Base-by-base conservation (phyloP, 2,329 filamentous ascomycete genomes). In the Mollisiaceae sp. region DNA sequence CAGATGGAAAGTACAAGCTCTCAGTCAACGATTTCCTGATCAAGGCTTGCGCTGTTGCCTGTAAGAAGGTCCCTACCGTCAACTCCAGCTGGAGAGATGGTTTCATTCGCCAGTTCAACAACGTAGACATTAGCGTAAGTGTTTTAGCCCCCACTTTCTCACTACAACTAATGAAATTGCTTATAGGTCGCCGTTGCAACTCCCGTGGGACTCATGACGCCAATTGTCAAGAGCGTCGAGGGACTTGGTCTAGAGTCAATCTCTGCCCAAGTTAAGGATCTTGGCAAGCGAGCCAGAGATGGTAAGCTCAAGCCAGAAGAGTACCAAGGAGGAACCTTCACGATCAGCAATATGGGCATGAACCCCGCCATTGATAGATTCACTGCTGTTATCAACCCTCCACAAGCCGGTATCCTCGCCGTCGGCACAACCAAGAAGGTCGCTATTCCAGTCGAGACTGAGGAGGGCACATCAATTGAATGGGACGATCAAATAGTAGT, bases 331-430 rank as follows among this genome's bases (percentile, higher is more conserved):
- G 95, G 95, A 79, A 97, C 93, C 79, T 97, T 99, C 83, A 97
- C 94, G 80, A 98, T 99, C 82, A 97, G 92, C 83, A 99, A 99
- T 89, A 97, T 99, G 95, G 95, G 95, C 81, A 99, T 99, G 95
- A 99, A 99, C 87, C 78, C 89, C 57, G 94, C 95, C 59, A 90
- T 99, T 69, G 94, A 98, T 82, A 89, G 94, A 79, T 99, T 99
- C 83, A 98, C 95, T 60, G 95, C 95, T 73, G 91, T 99, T 77
- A 97, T 99, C 86, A 99, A 99, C 88, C 95, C 96, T 72, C 95
- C 95, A 62, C 96, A 99, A 84, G 92, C 95, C 62, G 91, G 89
- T 77, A 99, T 99, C 79, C 86, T 99, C 70, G 94, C 95, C 63
- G 92, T 99, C 66, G 95, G 96, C 75, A 96, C 93, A 72, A 93